A percentile compares a stretch with the other conserved stretches of the same genome.
Evolutionary conservation across 352 stramenopile species (phyloP).

Genomic region (Phytophthora sojae): DNA sequence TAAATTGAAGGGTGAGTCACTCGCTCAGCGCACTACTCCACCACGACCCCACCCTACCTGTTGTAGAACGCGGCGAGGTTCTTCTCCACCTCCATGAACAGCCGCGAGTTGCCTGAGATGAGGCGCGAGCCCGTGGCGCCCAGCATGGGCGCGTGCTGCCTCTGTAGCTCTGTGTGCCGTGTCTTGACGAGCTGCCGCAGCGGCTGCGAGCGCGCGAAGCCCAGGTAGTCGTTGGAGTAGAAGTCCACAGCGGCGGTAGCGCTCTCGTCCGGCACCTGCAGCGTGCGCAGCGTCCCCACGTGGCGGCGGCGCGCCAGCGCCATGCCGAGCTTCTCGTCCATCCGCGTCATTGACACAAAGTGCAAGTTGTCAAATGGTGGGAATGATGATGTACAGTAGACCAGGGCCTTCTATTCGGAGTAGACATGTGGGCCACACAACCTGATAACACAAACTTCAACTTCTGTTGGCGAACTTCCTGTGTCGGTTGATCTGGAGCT

Average conservation of each 20-base stretch:
- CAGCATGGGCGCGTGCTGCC: conserved; percentile 29
- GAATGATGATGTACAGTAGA: conserved; percentile 20
- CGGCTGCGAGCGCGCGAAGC: conserved; percentile 82
- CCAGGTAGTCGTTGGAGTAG: conserved; percentile 98
- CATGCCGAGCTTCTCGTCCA: conserved; percentile 40
- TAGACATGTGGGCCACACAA: conserved; percentile 9
- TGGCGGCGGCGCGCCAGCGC: conserved; percentile 42
- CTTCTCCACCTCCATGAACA: conserved; percentile 91
- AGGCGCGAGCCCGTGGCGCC: conserved; percentile 93
- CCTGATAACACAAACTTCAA: conserved; percentile 8
- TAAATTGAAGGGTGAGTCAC: background rate
- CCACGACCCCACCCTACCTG: conserved; percentile 35
- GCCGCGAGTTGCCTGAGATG: conserved; percentile 93
- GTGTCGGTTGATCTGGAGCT: too few relatives aligned
- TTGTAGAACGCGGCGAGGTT: conserved; percentile 89
- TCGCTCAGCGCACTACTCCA: conserved; percentile 1
- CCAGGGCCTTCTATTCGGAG: background rate
- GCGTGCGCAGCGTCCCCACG: conserved; percentile 64
- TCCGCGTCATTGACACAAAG: conserved; percentile 22
- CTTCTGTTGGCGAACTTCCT: background rate
- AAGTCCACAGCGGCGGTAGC: conserved; percentile 88
- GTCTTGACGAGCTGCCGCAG: conserved; percentile 62
- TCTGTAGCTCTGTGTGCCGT: conserved; percentile 52
- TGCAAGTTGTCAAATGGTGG: conserved; percentile 6
- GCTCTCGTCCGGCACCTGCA: conserved; percentile 39